Conservation (phyloP, 1,139 yeast genomes). For the Blastobotrys petasosporus region DNA sequence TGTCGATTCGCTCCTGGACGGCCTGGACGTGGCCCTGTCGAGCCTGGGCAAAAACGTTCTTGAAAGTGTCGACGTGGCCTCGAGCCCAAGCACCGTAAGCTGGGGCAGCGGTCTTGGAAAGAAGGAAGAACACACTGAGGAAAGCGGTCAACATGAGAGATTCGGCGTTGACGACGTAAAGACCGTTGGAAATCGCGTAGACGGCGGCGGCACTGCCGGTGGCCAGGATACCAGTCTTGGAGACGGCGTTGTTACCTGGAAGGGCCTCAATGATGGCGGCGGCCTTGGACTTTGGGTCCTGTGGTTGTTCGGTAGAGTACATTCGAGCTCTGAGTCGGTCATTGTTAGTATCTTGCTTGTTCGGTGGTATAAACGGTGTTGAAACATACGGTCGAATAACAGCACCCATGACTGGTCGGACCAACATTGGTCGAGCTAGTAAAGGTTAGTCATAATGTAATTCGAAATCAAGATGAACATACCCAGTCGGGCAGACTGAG, state of each 20-base stretch:
- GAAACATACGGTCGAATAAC: constrained; percentile 2
- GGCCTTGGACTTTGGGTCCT: constrained; percentile 89
- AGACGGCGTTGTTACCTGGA: constrained; percentile 82
- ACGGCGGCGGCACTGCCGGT: constrained; percentile 91
- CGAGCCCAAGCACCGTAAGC: constrained; percentile 93
- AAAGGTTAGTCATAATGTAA: not conserved
- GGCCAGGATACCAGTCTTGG: constrained; percentile 94
- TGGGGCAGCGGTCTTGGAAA: constrained; percentile 88
- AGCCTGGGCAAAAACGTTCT: constrained; percentile 75
- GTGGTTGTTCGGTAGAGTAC: constrained; percentile 35
- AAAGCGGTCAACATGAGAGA: constrained; percentile 79
- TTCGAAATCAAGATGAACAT: constrained; percentile 11
- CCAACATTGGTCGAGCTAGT: constrained; percentile 15
- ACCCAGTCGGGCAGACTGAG: constrained; percentile 24
- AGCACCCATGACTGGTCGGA: constrained; percentile 24
- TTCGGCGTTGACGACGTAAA: constrained; percentile 91
- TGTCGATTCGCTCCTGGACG: constrained; percentile 83
- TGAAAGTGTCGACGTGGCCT: constrained; percentile 79
- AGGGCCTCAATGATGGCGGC: constrained; percentile 81
- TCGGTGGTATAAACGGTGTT: not conserved
- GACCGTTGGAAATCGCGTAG: constrained; percentile 89
- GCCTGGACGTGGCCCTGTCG: constrained; percentile 88
- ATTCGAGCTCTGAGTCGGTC: constrained; percentile 13
- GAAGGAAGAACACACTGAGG: constrained; percentile 64
- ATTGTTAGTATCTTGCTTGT: constrained; percentile 1